phyloP scores from a whole-genome alignment of 345 rosid genomes.

The Bruguiera parviflora region DNA sequence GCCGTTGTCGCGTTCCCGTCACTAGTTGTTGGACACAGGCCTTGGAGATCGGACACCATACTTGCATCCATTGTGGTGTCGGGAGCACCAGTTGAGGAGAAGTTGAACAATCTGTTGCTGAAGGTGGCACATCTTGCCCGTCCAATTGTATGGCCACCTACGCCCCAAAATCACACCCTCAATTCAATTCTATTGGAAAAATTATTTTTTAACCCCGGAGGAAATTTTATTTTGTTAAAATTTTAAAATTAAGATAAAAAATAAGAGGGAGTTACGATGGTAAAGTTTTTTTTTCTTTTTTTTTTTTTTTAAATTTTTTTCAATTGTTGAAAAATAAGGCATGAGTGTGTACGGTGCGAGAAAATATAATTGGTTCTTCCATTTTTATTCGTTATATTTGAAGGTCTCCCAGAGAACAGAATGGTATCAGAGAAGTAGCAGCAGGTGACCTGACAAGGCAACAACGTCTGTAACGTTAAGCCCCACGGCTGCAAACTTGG shows the following conservation, averaged over 20 bases:
- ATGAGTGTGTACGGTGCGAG: too few species aligned
- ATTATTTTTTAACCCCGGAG: too few species aligned
- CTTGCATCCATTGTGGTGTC: slow-evolving; percentile 12
- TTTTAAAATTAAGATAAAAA: too few species aligned
- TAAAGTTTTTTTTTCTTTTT: too few species aligned
- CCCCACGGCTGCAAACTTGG: slow-evolving; percentile 53
- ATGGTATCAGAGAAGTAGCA: not conserved
- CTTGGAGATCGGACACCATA: slow-evolving; percentile 13
- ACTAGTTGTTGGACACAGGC: slow-evolving; percentile 12
- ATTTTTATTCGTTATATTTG: not conserved
- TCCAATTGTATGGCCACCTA: slow-evolving; percentile 28
- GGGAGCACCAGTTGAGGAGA: slow-evolving; percentile 18
- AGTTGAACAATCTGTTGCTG: slow-evolving; percentile 26
- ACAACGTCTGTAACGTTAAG: slow-evolving; percentile 60
- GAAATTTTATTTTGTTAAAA: too few species aligned
- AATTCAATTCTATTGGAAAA: too few species aligned
- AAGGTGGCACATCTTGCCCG: slow-evolving; percentile 26
- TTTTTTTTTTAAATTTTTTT: too few species aligned
- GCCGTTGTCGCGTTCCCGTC: slow-evolving; percentile 20
- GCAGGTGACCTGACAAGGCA: slow-evolving; percentile 51
- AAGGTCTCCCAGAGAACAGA: not conserved
- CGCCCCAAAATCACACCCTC: too few species aligned
- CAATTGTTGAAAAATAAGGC: too few species aligned
- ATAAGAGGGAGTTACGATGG: too few species aligned
- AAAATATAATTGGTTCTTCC: too few species aligned